Evolutionary conservation across 1,284 basidiomycete genomes (phyloP).

Genomic region (Tilletia walkeri): DNA sequence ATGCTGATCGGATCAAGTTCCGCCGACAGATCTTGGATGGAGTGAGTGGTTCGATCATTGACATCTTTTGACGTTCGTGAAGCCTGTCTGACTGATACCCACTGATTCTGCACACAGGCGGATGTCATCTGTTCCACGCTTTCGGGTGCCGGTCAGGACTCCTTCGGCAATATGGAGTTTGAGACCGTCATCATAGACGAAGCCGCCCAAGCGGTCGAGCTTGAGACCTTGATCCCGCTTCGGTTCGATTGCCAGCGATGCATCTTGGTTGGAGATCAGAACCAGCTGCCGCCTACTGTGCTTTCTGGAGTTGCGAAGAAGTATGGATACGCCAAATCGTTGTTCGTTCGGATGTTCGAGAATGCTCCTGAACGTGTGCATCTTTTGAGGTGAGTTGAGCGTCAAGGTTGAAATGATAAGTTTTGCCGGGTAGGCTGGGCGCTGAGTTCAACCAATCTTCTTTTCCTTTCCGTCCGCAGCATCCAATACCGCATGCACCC

Average conservation of each 20-base stretch:
- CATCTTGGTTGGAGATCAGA: conserved; percentile 95
- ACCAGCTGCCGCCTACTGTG: conserved; percentile 95
- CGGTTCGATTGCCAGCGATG: conserved; percentile 82
- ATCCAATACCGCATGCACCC: conserved; percentile 99
- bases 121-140: conserved; percentile 94
- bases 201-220: conserved; percentile 93
- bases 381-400: conserved; percentile 70
- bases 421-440: not conserved
- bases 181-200: conserved; percentile 98
- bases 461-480: conserved; percentile 57
- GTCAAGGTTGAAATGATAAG: no score
- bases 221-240: conserved; percentile 93
- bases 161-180: conserved; percentile 72
- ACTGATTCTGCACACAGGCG: conserved; percentile 58
- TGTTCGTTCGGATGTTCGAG: conserved; percentile 89
- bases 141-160: conserved; percentile 81
- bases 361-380: conserved; percentile 77
- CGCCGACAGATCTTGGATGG: conserved; percentile 38
- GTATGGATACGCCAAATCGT: conserved; percentile 79
- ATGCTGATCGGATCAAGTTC: conserved; percentile 39
- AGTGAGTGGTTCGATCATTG: not conserved
- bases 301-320: conserved; percentile 80
- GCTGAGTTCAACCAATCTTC: not conserved
- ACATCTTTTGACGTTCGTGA: not conserved
- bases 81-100: not conserved